Conservation (phyloP, 257 asterid species). For the Solanum phureja region DNA sequence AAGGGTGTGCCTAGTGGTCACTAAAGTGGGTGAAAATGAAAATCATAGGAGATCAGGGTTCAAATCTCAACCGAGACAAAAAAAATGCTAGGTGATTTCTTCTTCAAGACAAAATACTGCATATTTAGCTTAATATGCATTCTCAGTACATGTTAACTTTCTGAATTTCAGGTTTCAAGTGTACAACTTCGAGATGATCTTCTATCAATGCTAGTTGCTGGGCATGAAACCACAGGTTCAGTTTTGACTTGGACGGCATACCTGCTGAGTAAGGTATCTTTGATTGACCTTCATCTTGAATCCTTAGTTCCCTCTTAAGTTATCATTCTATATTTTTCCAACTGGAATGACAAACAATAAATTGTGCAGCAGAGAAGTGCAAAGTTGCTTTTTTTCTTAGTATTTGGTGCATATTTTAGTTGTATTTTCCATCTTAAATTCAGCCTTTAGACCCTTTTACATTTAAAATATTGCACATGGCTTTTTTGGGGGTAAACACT, state of each 20-base stretch:
- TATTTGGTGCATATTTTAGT: background rate
- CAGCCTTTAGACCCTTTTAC: background rate
- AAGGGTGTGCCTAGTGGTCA: background rate
- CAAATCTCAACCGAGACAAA: background rate
- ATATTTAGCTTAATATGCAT: background rate
- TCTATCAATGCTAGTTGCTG: slow-evolving; percentile 98
- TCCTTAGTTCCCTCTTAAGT: background rate
- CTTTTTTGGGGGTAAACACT: background rate
- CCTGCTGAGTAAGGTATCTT: slow-evolving; percentile 83
- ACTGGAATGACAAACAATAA: background rate
- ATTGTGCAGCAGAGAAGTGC: background rate
- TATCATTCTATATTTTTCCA: background rate
- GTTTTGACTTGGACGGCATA: slow-evolving; percentile 87
- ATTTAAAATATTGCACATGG: background rate
- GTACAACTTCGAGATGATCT: slow-evolving; percentile 85
- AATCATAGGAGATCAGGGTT: background rate
- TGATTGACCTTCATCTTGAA: background rate
- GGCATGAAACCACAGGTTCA: slow-evolving; percentile 97
- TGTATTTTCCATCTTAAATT: background rate
- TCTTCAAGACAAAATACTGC: background rate
- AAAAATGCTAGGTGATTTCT: background rate
- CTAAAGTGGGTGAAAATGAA: background rate
- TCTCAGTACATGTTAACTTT: background rate
- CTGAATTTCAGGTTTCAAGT: slow-evolving; percentile 65
- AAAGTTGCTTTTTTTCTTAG: background rate